Conservation (phyloP, 768 basidiomycete species). For the Suillus occidentalis region DNA sequence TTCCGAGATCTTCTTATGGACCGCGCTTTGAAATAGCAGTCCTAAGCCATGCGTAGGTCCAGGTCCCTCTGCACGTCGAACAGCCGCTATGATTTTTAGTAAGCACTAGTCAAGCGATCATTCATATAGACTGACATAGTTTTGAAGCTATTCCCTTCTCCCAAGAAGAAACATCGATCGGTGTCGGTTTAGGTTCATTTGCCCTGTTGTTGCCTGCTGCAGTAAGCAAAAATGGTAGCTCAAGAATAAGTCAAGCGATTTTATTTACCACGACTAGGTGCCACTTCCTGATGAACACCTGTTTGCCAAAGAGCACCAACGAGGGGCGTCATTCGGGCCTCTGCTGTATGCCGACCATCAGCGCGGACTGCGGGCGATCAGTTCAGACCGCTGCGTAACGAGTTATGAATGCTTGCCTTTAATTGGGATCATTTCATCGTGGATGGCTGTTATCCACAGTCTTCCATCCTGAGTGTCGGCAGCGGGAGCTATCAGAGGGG, state of each 20-base stretch:
- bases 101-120: background rate
- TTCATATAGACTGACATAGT: background rate
- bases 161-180: background rate
- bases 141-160: background rate
- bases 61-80: background rate
- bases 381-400: background rate
- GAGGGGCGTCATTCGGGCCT: background rate
- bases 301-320: background rate
- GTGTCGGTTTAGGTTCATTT: background rate
- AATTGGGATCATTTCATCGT: background rate
- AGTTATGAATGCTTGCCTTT: background rate
- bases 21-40: background rate
- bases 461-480: background rate
- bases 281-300: background rate
- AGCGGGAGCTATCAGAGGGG: background rate
- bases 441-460: background rate
- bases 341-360: background rate
- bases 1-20: background rate
- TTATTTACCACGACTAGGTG: background rate
- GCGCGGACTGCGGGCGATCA: background rate
- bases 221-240: background rate
- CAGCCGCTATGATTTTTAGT: background rate
- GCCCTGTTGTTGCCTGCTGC: background rate
- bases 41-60: background rate
- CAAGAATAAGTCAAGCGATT: background rate